phyloP scores from a whole-genome alignment of 2,329 filamentous ascomycete genomes.

The Diaporthe sp. region DNA sequence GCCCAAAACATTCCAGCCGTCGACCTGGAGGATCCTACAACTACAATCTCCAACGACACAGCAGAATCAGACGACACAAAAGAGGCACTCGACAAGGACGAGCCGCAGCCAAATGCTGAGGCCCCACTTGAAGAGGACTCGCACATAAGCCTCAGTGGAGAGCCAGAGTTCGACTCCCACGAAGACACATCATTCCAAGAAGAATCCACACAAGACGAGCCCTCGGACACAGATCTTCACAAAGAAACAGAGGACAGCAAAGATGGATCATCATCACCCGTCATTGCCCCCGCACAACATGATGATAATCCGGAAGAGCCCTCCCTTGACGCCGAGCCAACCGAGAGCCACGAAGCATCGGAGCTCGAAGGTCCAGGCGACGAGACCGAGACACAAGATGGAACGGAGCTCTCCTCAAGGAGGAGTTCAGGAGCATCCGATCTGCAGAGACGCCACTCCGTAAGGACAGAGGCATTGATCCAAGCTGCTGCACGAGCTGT shows the following conservation, averaged over 20 bases:
- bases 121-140: constrained; percentile 32
- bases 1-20: constrained; percentile 5
- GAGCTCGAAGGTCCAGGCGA: constrained; percentile 37
- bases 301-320: constrained; percentile 11
- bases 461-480: constrained; percentile 64
- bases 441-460: constrained; percentile 54
- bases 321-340: constrained; percentile 1
- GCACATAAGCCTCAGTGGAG: constrained; percentile 16
- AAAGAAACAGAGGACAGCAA: background rate
- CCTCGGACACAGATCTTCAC: background rate
- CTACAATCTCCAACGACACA: background rate
- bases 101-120: constrained; percentile 12
- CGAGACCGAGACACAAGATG: constrained; percentile 29
- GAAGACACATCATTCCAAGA: background rate
- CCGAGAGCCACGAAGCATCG: constrained; percentile 19
- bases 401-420: constrained; percentile 35
- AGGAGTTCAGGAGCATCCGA: constrained; percentile 38
- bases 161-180: constrained; percentile 28
- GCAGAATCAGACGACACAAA: constrained; percentile 2
- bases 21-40: background rate
- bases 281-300: background rate
- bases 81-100: background rate
- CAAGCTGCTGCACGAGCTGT: constrained; percentile 65
- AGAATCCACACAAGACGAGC: background rate
- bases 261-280: background rate